A percentile compares a stretch with the other conserved stretches of the same genome.
Conservation (phyloP, 345 rosid genomes). For the Excoecaria agallocha region DNA sequence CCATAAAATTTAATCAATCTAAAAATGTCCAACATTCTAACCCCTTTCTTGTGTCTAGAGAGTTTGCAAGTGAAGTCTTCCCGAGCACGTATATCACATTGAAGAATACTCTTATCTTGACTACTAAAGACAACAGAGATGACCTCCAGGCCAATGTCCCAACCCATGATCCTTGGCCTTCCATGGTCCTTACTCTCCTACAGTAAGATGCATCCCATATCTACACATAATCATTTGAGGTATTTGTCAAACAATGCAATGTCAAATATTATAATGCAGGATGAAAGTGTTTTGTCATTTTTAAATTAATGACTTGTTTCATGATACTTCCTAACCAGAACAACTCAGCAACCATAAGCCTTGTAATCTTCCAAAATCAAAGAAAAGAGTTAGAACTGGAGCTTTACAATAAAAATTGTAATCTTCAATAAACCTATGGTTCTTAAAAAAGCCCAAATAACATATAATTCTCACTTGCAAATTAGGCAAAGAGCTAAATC, state of each 20-base stretch:
- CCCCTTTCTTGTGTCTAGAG: slow-evolving; percentile 96
- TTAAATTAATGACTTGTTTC: background rate
- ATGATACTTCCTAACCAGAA: background rate
- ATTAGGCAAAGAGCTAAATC: background rate
- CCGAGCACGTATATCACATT: slow-evolving; percentile 71
- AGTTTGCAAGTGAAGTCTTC: slow-evolving; percentile 87
- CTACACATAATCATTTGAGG: slow-evolving; percentile 32
- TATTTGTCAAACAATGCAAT: slow-evolving; percentile 6
- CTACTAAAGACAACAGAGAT: slow-evolving; percentile 81
- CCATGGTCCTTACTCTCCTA: slow-evolving; percentile 83
- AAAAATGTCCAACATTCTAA: slow-evolving; percentile 20
- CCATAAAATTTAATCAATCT: slow-evolving; percentile 12
- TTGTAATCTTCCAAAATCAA: background rate
- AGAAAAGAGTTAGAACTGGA: background rate
- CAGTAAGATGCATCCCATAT: slow-evolving; percentile 92
- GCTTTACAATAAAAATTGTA: background rate
- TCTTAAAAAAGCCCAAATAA: background rate
- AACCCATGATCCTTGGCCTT: slow-evolving; percentile 88
- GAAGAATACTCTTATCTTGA: slow-evolving; percentile 90
- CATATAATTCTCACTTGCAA: background rate
- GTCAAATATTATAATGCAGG: slow-evolving; percentile 1
- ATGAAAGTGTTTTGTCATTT: background rate
- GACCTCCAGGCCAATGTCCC: slow-evolving; percentile 98
- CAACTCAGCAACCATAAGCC: background rate
- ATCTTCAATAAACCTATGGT: background rate